phyloP scores from a whole-genome alignment of 768 basidiomycete species.

The Vararia minispora region DNA sequence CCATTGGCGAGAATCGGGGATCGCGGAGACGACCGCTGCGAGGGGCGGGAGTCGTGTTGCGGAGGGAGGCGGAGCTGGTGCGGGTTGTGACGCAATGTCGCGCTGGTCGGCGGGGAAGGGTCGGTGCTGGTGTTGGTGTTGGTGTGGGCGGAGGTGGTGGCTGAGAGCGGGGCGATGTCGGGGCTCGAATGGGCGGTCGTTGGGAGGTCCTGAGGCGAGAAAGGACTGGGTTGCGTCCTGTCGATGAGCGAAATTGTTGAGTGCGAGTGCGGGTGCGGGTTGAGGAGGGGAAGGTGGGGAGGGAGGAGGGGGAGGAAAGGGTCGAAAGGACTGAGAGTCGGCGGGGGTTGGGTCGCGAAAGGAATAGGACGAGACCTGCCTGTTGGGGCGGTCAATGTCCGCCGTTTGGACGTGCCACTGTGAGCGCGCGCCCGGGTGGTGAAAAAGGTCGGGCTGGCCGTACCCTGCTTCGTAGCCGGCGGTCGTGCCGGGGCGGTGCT shows the following conservation, averaged over 20 bases:
- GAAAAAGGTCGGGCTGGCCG: conserved; percentile 19
- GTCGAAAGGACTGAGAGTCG: conserved; percentile 70
- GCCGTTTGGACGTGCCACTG: conserved; percentile 29
- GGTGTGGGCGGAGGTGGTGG: conserved; percentile 14
- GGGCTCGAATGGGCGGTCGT: conserved; percentile 35
- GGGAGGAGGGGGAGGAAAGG: too few relatives aligned
- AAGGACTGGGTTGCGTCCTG: conserved; percentile 47
- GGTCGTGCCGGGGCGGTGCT: conserved; percentile 60
- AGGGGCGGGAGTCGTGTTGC: conserved; percentile 69
- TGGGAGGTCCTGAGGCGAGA: conserved; percentile 43
- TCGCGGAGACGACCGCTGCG: conserved; percentile 67
- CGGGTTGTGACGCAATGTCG: too few relatives aligned
- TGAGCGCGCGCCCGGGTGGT: conserved; percentile 18
- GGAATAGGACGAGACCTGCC: conserved; percentile 44
- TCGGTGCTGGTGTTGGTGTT: too few relatives aligned
- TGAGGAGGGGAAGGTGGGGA: conserved; percentile 30
- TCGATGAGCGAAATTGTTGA: conserved; percentile 20
- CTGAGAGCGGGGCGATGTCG: conserved; percentile 19
- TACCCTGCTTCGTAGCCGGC: conserved; percentile 60
- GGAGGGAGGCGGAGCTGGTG: too few relatives aligned
- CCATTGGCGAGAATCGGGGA: conserved; percentile 29
- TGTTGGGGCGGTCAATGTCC: conserved; percentile 26
- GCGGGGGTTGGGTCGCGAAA: conserved; percentile 46
- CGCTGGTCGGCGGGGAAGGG: too few relatives aligned
- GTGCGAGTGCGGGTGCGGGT: conserved; percentile 21